phyloP scores from a whole-genome alignment of 768 basidiomycete species.

The Dentipellis sp. region DNA sequence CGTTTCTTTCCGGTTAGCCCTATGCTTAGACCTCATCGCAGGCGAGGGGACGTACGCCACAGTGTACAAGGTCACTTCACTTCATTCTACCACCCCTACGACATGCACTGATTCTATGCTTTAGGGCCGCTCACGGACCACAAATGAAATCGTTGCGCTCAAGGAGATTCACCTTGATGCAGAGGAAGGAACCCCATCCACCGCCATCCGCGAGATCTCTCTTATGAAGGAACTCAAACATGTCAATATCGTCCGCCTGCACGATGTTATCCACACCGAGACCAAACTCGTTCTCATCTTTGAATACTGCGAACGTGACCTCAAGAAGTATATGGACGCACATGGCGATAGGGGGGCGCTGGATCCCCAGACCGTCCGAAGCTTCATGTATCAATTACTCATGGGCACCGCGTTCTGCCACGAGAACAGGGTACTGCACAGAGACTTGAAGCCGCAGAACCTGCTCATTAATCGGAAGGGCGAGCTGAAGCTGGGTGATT shows the following conservation, averaged over 20 bases:
- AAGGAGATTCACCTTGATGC: conserved; percentile 99
- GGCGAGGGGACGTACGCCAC: conserved; percentile 92
- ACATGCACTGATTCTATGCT: neutral
- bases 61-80: conserved; percentile 72
- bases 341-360: conserved; percentile 94
- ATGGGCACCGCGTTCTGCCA: conserved; percentile 98
- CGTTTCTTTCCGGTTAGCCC: neutral
- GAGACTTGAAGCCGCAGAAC: conserved; percentile 98
- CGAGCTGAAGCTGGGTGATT: conserved; percentile 95
- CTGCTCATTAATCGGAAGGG: conserved; percentile 95
- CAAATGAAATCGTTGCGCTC: conserved; percentile 96
- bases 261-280: conserved; percentile 99
- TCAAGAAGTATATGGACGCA: conserved; percentile 99
- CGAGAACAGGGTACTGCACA: conserved; percentile 95
- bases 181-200: conserved; percentile 97
- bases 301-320: conserved; percentile 96
- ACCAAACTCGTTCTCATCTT: conserved; percentile 97
- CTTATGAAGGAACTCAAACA: conserved; percentile 99
- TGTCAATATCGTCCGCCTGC: conserved; percentile 94
- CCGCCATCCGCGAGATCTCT: conserved; percentile 97
- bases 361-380: conserved; percentile 79
- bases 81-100: neutral
- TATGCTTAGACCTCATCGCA: conserved; percentile 18
- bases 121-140: conserved; percentile 89
- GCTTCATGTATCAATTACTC: conserved; percentile 96